phyloP scores from a whole-genome alignment of 75 land plant genomes.

The Azolla pinnata region DNA sequence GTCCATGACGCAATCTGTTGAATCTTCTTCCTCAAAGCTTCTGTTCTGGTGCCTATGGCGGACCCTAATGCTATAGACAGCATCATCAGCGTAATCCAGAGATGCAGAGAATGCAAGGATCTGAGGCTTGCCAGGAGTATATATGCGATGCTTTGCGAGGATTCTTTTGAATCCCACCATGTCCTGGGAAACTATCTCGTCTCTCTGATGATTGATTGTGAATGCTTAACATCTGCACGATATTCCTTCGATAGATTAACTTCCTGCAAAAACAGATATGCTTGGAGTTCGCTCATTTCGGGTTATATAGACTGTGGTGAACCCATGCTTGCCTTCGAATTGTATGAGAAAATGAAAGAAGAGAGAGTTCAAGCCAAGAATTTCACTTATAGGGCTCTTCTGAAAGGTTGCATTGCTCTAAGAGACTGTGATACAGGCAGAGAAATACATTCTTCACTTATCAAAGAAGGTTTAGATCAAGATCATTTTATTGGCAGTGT shows the following conservation, averaged over 20 bases:
- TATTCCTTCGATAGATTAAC: neutral
- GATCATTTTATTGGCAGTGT: constrained; percentile 27
- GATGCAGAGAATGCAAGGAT: neutral
- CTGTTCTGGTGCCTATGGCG: no score
- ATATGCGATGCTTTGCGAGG: neutral
- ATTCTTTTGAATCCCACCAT: neutral
- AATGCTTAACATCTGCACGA: neutral
- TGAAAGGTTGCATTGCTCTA: neutral
- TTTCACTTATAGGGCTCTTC: neutral
- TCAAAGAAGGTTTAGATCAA: constrained; percentile 19
- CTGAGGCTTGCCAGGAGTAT: no score
- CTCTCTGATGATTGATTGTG: neutral
- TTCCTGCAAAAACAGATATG: neutral
- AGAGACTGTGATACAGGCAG: neutral
- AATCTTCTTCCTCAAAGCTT: no score
- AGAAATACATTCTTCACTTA: neutral
- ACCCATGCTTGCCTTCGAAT: neutral
- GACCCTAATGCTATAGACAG: no score
- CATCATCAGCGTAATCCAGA: no score
- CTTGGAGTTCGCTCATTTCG: constrained; percentile 34
- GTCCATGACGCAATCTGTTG: no score
- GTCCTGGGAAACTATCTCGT: neutral
- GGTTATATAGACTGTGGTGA: constrained; percentile 30
- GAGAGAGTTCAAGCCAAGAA: no score
- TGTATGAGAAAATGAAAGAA: neutral